These are phyloP conservation scores for Scheffersomyces quercinus DNA, from an alignment of 1,139 yeast species.

Conservation along the genomic window DNA sequence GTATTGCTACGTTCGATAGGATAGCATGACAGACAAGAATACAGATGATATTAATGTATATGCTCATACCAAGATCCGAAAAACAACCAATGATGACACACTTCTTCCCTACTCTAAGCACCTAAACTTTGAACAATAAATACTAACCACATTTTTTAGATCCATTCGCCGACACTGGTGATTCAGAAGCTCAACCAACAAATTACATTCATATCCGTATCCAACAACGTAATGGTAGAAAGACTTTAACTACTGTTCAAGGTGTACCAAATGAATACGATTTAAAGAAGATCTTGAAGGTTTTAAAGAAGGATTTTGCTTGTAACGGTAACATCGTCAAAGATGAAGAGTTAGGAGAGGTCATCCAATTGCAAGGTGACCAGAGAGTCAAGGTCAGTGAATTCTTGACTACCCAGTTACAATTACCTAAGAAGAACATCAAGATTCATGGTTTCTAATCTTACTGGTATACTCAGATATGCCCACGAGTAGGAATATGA, in stretches of 20 bases:
- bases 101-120: neutral
- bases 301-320: conserved; percentile 95
- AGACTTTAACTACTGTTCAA: conserved; percentile 97
- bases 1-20: no score
- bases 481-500: no score
- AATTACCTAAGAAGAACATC: conserved; percentile 92
- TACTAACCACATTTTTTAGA: conserved; percentile 43
- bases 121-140: neutral
- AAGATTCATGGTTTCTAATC: conserved; percentile 94
- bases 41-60: no score
- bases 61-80: no score
- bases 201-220: conserved; percentile 98
- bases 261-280: conserved; percentile 96
- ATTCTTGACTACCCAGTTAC: conserved; percentile 83
- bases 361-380: conserved; percentile 97
- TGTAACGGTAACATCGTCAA: conserved; percentile 98
- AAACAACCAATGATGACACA: no score
- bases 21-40: no score
- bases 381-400: conserved; percentile 97
- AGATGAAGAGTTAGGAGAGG: conserved; percentile 95
- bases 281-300: conserved; percentile 88
- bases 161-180: conserved; percentile 99
- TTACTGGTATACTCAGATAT: neutral
- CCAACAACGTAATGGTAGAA: conserved; percentile 99
- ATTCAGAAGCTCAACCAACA: conserved; percentile 95